Evolutionary conservation across 106 monocot species (phyloP).

Genomic region (Hemerocallis citrina): DNA sequence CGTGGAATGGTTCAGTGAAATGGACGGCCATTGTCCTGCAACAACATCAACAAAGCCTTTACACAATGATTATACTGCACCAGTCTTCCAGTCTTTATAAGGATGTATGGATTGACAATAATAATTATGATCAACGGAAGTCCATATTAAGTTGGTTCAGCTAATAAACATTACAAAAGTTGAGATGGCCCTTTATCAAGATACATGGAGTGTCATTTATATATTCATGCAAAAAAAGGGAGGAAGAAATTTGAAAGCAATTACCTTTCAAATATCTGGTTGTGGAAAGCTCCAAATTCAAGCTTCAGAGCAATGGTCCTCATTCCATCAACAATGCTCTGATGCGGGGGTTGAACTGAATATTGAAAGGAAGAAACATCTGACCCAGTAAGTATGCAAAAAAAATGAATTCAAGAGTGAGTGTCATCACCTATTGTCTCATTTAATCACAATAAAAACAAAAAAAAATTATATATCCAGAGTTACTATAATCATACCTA

Average conservation of each 20-base stretch:
- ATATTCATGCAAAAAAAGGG: not conserved
- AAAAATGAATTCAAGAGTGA: not conserved
- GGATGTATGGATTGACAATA: not conserved
- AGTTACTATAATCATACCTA: constrained; percentile 13
- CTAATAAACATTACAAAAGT: not conserved
- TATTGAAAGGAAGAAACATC: not conserved
- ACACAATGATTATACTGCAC: not conserved
- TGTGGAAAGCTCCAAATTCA: constrained; percentile 80
- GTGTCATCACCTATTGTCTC: not conserved
- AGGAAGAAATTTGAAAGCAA: not conserved
- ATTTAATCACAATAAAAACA: not conserved
- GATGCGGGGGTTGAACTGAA: constrained; percentile 54
- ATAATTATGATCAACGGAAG: not conserved
- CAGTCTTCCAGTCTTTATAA: not conserved
- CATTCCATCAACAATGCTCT: constrained; percentile 94
- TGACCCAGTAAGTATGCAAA: not conserved
- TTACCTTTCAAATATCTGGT: constrained; percentile 93
- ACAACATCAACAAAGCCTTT: no score
- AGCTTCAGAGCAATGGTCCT: constrained; percentile 94
- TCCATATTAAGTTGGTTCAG: not conserved
- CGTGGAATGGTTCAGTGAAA: constrained; percentile 94
- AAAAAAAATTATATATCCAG: not conserved
- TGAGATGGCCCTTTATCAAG: not conserved
- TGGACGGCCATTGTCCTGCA: constrained; percentile 92
- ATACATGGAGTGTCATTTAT: not conserved